Base-by-base conservation (phyloP, 441 rosid species). In the Populus hybrid region DNA sequence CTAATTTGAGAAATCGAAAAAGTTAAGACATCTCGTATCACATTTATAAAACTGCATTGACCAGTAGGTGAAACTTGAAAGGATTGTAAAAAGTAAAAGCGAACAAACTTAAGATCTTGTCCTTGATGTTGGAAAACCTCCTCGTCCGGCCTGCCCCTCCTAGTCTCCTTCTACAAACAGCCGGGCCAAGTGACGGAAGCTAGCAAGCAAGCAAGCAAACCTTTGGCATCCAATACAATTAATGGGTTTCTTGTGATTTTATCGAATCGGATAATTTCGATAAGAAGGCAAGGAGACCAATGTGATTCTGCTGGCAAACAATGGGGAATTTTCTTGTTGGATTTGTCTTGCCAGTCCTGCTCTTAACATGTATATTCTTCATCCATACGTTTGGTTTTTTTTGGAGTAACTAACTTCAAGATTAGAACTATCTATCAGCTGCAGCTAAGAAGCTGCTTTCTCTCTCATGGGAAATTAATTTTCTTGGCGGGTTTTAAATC, bases 301-400 rank as follows among this genome's bases (percentile, higher is more conserved):
- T 63, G 68, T 80, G 79, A 81, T 87, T 85, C 77, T 75, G 74
- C 79, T 40, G 77, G 74, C 74, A 53, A 82, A 76, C 20, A 16
- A 95, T 93, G 98, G 93, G 86, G 84, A 86, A 78, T 81, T 89
- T 90, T 80, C 84, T 94, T 69, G 83, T 86, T 68, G 97, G 98
- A 79, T 90, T 88, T 84, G 83, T 92, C 77, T 83, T 95, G 87
- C 98, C 98, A 78, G 80, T 88, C 85, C 87, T 96, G 80, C 97
- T 94, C 83, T 82, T 94, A 59, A 80, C 94, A 79, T 97, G 99
- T 90, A 66, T 63, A 66, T 63, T 66, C 23, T 63, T 50, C 45
- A 6, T 64, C 68, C 29, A 64, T 28, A 23, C 23, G 29, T 26
- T 64, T 23, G 3, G 4, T 21, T 11, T 5, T 64, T 26, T 26